A percentile compares a stretch with the other conserved stretches of the same genome.
These are phyloP conservation scores for Microbotryum violaceum DNA, from an alignment of 1,284 basidiomycete genomes.

Conservation along the genomic window DNA sequence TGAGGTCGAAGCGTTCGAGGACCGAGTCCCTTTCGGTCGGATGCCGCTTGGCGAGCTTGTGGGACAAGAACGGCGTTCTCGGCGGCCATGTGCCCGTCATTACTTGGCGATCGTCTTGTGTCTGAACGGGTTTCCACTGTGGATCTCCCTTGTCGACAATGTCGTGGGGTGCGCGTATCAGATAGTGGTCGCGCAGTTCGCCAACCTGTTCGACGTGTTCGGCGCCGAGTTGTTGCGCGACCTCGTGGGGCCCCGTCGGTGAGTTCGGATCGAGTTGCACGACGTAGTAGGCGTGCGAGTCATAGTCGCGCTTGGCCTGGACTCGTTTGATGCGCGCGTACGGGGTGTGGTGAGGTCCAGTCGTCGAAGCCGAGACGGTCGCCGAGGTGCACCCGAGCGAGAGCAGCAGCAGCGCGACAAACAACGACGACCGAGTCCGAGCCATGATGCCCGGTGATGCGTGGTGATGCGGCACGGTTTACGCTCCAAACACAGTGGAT, in stretches of 20 bases:
- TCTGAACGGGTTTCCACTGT: background rate
- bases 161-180: conserved; percentile 55
- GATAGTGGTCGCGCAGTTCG: conserved; percentile 73
- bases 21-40: conserved; percentile 47
- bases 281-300: conserved; percentile 83
- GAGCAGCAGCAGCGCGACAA: too few relatives aligned
- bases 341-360: too few relatives aligned
- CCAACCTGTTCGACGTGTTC: conserved; percentile 84
- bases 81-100: background rate
- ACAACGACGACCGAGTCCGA: too few relatives aligned
- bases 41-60: conserved; percentile 18
- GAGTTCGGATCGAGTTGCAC: conserved; percentile 60
- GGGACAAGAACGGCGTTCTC: background rate
- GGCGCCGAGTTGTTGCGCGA: conserved; percentile 60
- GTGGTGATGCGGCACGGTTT: too few relatives aligned
- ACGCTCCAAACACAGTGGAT: too few relatives aligned
- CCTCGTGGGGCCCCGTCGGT: conserved; percentile 16
- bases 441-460: too few relatives aligned
- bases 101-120: background rate
- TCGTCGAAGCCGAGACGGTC: too few relatives aligned
- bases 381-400: too few relatives aligned
- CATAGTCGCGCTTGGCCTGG: conserved; percentile 47
- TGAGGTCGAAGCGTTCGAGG: conserved; percentile 48
- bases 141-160: conserved; percentile 4
- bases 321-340: conserved; percentile 1